Conservation (phyloP, 495 filamentous ascomycete species). For the Neurospora sp. region DNA sequence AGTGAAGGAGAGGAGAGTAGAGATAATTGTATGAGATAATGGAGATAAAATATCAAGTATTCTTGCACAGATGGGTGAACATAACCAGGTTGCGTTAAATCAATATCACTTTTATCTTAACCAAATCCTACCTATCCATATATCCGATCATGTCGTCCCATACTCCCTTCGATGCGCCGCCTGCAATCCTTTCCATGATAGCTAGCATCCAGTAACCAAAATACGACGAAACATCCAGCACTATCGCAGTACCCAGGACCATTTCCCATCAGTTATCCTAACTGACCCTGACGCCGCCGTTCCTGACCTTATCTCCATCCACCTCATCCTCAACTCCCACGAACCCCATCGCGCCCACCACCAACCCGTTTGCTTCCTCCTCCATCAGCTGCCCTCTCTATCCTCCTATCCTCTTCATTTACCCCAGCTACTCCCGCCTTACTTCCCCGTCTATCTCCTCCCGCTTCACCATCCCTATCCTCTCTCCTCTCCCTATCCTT, state of each 20-base stretch:
- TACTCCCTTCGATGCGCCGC: not conserved
- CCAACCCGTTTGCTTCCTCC: not conserved
- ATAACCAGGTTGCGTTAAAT: not conserved
- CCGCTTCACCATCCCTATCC: not conserved
- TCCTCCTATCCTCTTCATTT: not conserved
- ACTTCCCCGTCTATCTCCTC: not conserved
- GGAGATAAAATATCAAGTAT: not conserved
- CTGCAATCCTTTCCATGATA: not conserved
- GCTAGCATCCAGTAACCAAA: not conserved
- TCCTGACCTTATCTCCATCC: not conserved
- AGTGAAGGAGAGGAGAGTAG: not conserved
- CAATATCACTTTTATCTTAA: not conserved
- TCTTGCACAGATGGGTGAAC: not conserved
- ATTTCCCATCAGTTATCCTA: not conserved
- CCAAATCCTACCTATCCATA: not conserved
- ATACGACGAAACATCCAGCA: not conserved
- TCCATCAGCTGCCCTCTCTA: not conserved
- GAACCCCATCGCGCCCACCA: not conserved
- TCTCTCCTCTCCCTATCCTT: not conserved
- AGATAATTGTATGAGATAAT: not conserved
- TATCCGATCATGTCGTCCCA: not conserved
- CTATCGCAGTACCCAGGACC: not conserved
- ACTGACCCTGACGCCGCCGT: not conserved
- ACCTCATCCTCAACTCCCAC: not conserved
- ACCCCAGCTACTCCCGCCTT: not conserved